Conservation (phyloP, 257 asterid species). For the Solanum rostratum region DNA sequence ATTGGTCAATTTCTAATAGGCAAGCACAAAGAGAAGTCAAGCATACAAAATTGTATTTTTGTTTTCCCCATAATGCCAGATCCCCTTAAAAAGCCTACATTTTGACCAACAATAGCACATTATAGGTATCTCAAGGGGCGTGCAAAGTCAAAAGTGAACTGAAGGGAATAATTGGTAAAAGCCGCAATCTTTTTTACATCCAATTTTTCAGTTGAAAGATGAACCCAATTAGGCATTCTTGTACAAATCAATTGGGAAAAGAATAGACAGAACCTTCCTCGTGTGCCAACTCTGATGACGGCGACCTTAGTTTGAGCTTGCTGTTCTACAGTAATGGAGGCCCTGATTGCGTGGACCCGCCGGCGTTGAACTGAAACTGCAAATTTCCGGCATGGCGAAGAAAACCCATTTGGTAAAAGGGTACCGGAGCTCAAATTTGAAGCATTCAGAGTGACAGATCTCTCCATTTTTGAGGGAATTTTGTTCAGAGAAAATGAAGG, state of each 20-base stretch:
- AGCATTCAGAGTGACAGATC: slow-evolving; percentile 17
- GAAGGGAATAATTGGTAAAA: neutral
- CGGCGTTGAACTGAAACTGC: slow-evolving; percentile 11
- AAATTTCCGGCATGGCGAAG: slow-evolving; percentile 23
- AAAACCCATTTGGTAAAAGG: slow-evolving; percentile 35
- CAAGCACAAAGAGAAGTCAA: neutral
- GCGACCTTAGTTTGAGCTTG: slow-evolving; percentile 47
- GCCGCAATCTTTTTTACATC: neutral
- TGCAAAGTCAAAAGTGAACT: no score
- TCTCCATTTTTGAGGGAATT: slow-evolving; percentile 33
- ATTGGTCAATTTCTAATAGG: neutral
- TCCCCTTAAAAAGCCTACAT: neutral
- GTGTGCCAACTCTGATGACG: slow-evolving; percentile 75
- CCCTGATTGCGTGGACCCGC: slow-evolving; percentile 18
- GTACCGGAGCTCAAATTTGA: slow-evolving; percentile 24
- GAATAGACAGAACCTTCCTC: slow-evolving; percentile 60
- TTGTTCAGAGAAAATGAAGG: neutral
- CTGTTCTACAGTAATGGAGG: slow-evolving; percentile 57
- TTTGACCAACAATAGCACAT: neutral
- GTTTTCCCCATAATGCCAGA: neutral
- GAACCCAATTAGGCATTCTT: neutral
- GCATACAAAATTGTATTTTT: neutral
- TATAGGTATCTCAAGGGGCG: no score
- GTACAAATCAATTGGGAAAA: neutral
- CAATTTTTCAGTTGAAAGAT: neutral